Base-by-base conservation (phyloP, 257 asterid genomes). In the Knoxia roxburghii region DNA sequence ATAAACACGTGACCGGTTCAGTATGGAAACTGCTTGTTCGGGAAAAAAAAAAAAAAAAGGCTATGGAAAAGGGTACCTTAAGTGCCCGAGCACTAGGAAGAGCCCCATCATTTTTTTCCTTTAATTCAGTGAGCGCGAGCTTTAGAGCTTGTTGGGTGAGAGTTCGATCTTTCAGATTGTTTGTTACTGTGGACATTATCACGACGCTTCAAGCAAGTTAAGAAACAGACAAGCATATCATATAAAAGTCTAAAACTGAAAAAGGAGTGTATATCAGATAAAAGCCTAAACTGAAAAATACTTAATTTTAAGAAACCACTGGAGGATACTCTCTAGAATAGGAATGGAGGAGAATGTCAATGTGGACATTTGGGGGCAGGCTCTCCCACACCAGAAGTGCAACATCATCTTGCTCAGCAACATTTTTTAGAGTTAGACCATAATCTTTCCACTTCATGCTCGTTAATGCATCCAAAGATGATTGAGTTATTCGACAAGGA, bases 391-490 rank as follows among this genome's bases (percentile, higher is more conserved):
- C 97, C 73, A 93, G 70, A 45, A 81, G 73, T 27, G 81, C 68
- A 78, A 72, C 50, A 39, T 81, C 95, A 72, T 78, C 92, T 76
- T 78, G 82, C 64, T 80, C 84, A 58, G 75, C 80, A 75, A 80
- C 66, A 54, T 84, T 83, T 71, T 72, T 86, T 51, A 93, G 68
- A 68, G 78, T 78, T 50, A 90, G 77, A 27, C 99, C 97, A 61
- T 80, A 93, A 46, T 78, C 86, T 76, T 88, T 84, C 99, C 99
- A 93, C 27, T 85, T 81, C 72, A 88, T 84, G 83, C 81, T 81
- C 73, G 78, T 77, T 75, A 93, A 67, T 52, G 90, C 99, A 63
- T 81, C 87, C 60, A 88, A 80, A 75, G 84, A 73, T 58, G 89
- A 72, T 71, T 81, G 84, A 14, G 95, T 71, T 43, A 79, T 66